phyloP scores from a whole-genome alignment of 352 stramenopile genomes.

The Pythium phragmitis region DNA sequence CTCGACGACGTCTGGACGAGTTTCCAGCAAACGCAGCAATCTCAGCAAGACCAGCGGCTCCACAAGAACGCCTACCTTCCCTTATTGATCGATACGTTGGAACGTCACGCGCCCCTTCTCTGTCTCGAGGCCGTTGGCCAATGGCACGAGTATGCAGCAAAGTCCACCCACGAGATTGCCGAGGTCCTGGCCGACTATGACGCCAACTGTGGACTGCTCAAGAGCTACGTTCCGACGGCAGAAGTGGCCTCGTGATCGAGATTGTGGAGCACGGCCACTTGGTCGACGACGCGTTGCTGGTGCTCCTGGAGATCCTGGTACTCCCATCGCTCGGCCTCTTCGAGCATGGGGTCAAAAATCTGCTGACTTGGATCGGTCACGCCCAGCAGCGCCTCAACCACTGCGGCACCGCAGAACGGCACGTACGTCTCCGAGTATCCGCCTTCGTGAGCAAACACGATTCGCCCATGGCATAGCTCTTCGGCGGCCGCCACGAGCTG shows the following conservation, averaged over 20 bases:
- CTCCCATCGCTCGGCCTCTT: slow-evolving; percentile 61
- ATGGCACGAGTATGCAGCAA: slow-evolving; percentile 20
- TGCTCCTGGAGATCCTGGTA: slow-evolving; percentile 79
- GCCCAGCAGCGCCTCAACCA: slow-evolving; percentile 70
- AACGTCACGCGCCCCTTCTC: slow-evolving; percentile 16
- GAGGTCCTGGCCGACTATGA: slow-evolving; percentile 21
- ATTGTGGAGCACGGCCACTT: slow-evolving; percentile 33
- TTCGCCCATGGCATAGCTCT: slow-evolving; percentile 43
- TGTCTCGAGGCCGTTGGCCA: slow-evolving; percentile 26
- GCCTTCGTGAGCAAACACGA: slow-evolving; percentile 81
- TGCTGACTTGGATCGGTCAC: slow-evolving; percentile 42
- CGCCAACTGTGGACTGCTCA: slow-evolving; percentile 23
- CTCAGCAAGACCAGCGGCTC: slow-evolving; percentile 20
- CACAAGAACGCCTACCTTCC: slow-evolving; percentile 32
- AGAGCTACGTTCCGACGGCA: slow-evolving; percentile 10
- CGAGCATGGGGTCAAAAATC: slow-evolving; percentile 58
- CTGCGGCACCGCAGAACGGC: slow-evolving; percentile 86
- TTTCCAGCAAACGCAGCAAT: slow-evolving; percentile 19
- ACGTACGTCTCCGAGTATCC: slow-evolving; percentile 89
- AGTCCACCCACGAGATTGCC: slow-evolving; percentile 18
- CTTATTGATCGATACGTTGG: slow-evolving; percentile 26
- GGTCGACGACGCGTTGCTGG: slow-evolving; percentile 52
- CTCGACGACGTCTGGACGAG: slow-evolving; percentile 25
- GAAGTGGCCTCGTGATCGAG: slow-evolving; percentile 13
- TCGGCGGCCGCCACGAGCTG: slow-evolving; percentile 48